These are phyloP conservation scores for Tetracentron sinense DNA, from an alignment of 164 flowering plant species.

Conservation along the genomic window DNA sequence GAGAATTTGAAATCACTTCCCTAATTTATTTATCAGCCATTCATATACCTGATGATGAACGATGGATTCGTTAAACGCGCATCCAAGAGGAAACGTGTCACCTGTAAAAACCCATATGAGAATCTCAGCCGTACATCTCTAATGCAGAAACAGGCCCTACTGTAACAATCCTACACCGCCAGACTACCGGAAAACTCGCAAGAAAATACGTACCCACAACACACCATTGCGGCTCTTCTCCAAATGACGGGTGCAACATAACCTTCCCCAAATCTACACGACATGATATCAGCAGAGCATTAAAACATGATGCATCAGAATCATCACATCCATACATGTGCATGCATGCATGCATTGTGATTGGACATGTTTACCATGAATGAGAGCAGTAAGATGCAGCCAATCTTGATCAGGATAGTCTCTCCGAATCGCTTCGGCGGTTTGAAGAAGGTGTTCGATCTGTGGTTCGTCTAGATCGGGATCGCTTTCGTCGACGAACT, in stretches of 20 bases:
- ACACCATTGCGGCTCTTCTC: constrained; percentile 37
- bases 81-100: constrained; percentile 34
- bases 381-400: neutral
- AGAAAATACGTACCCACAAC: constrained; percentile 32
- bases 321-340: too few relatives aligned
- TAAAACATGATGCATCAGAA: too few relatives aligned
- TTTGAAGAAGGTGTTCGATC: constrained; percentile 38
- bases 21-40: neutral
- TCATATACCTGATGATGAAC: constrained; percentile 24
- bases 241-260: constrained; percentile 31
- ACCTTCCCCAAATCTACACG: constrained; percentile 39
- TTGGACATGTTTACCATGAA: constrained; percentile 17
- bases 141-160: neutral
- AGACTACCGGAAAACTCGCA: too few relatives aligned
- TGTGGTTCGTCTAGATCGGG: constrained; percentile 21
- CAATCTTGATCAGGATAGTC: neutral
- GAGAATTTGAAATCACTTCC: too few relatives aligned
- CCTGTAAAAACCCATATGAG: constrained; percentile 14
- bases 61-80: constrained; percentile 24
- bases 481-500: constrained; percentile 5
- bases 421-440: constrained; percentile 37
- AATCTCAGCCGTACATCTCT: too few relatives aligned
- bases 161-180: neutral
- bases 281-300: too few relatives aligned
- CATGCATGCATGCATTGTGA: too few relatives aligned